Evolutionary conservation across 2,329 filamentous ascomycete species (phyloP), one percentile per base, ranked within the genome.

Genomic region (Talaromyces sp.): DNA sequence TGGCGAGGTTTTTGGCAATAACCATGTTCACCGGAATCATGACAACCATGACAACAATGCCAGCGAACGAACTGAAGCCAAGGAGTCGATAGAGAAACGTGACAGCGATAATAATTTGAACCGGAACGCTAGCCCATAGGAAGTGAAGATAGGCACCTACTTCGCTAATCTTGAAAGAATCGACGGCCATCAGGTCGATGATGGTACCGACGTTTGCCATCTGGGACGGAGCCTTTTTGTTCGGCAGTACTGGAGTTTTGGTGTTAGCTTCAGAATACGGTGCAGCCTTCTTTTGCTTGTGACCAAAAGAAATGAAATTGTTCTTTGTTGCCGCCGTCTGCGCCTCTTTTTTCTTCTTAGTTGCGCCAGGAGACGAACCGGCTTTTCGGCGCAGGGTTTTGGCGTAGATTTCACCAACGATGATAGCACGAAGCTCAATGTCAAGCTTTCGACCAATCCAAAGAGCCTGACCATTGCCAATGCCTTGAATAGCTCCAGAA

Each of bases 111-210:
- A 10, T 45, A 2, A 25, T 45, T 17, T 55, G 53, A 11, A 55
- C 28, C 7, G 53, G 53, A 33, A 55, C 46, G 5, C n/a, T 46
- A 5, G 46, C 53, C 53, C 53, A 55, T 15, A 55, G 22, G 11
- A 53, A 19, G 39, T 56, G 17, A 2, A 56, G 41, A 48, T 15
- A 37, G 19, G 25, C 53, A 19, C 53, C 36, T 25, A 46, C n/a
- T 7, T 8, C 53, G 21, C 53, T 55, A 1, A 55, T 40, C 8
- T 45, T 15, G 25, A 46, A 40, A 4, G 40, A 19, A 21, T 55
- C 53, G 5, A 55, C 31, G 2, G 53, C 46, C 53, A 55, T 55
- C 6, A 55, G 53, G 19, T 55, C 46, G 39, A 55, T 33, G 22
- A 55, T 55, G 19, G n/a, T n/a, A n/a, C n/a, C n/a, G n/a, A n/a